phyloP scores from a whole-genome alignment of 2,329 filamentous ascomycete species.

The Talaromyces sp. region DNA sequence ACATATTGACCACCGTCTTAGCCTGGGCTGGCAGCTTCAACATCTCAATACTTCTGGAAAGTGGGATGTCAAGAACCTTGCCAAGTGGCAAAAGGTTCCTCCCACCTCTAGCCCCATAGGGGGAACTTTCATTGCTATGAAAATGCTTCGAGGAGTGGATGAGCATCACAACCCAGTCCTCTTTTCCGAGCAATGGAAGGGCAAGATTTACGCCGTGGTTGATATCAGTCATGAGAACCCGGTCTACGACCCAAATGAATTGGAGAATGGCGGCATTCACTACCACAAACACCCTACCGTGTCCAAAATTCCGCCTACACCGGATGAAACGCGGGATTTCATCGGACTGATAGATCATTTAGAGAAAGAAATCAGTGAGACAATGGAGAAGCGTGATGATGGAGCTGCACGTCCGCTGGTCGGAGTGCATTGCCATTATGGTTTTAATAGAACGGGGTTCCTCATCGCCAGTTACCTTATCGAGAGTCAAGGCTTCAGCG shows the following conservation, averaged over 20 bases:
- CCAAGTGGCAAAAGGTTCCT: conserved; percentile 76
- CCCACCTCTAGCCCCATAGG: conserved; percentile 76
- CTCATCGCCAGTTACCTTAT: conserved; percentile 89
- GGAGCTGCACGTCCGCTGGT: conserved; percentile 48
- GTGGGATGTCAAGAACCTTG: conserved; percentile 96
- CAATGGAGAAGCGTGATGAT: conserved; percentile 1
- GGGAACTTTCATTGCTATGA: conserved; percentile 78
- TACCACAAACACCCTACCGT: conserved; percentile 89
- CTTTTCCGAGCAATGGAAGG: conserved; percentile 64
- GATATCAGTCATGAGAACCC: conserved; percentile 90
- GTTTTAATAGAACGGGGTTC: conserved; percentile 90
- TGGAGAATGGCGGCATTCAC: conserved; percentile 60
- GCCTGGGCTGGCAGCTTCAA: conserved; percentile 83
- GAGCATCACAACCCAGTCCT: conserved; percentile 68
- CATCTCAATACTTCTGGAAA: conserved; percentile 85
- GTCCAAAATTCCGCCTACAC: conserved; percentile 75
- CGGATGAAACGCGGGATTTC: conserved; percentile 56
- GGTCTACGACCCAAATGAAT: conserved; percentile 72
- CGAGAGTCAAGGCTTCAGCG: conserved; percentile 64
- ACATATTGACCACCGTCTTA: conserved; percentile 70
- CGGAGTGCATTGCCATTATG: conserved; percentile 91
- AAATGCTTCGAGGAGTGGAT: conserved; percentile 87
- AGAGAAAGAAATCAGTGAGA: conserved; percentile 47
- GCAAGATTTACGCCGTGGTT: conserved; percentile 66
- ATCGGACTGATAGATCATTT: conserved; percentile 55